Conservation (phyloP, 2,329 filamentous ascomycete genomes). For the Exophiala alcalophila region DNA sequence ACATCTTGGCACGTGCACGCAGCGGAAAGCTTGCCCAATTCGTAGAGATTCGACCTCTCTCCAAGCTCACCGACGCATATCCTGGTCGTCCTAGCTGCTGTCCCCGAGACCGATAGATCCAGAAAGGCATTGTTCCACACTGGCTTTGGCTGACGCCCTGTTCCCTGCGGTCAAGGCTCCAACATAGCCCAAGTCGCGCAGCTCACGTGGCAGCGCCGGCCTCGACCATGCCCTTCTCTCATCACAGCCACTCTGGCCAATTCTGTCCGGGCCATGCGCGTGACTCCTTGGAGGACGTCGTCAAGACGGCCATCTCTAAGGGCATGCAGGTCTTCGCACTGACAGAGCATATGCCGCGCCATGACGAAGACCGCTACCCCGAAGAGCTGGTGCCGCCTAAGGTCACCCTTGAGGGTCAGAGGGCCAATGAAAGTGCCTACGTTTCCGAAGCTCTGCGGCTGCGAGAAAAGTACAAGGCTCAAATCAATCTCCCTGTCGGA, state of each 20-base stretch:
- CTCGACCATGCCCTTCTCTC: constrained; percentile 95
- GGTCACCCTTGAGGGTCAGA: constrained; percentile 23
- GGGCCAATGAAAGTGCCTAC: constrained; percentile 61
- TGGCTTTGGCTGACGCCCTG: too few species aligned
- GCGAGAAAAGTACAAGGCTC: constrained; percentile 63
- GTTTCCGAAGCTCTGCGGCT: constrained; percentile 72
- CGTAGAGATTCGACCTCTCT: too few species aligned
- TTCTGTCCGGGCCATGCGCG: constrained; percentile 91
- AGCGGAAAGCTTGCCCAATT: too few species aligned
- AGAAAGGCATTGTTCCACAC: too few species aligned
- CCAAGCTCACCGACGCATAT: too few species aligned
- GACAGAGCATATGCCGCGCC: constrained; percentile 93
- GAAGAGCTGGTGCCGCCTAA: constrained; percentile 83
- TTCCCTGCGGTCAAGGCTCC: too few species aligned
- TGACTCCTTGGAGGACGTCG: constrained; percentile 77
- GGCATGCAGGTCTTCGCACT: constrained; percentile 81
- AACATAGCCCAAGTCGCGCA: too few species aligned
- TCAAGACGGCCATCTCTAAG: constrained; percentile 72
- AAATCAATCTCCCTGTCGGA: constrained; percentile 78
- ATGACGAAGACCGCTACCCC: constrained; percentile 78
- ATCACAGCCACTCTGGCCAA: constrained; percentile 96
- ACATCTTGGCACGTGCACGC: too few species aligned
- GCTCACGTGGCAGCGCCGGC: too few species aligned
- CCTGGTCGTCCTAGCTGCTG: too few species aligned
- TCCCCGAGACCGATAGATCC: too few species aligned